These are phyloP conservation scores for Xerocomellus dryophilus DNA, from an alignment of 768 basidiomycete genomes.

Conservation along the genomic window DNA sequence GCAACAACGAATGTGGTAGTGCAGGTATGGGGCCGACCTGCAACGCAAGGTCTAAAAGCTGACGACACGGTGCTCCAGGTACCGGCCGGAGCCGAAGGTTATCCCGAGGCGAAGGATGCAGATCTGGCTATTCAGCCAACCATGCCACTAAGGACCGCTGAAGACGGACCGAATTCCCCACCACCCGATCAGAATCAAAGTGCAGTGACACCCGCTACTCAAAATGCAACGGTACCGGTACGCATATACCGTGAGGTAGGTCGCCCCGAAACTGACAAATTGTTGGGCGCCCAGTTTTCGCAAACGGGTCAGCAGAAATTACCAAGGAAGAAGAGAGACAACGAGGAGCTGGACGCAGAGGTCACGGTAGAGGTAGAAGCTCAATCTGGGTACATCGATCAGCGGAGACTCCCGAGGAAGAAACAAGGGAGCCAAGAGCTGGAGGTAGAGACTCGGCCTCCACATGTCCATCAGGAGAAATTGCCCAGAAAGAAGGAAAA, in stretches of 20 bases:
- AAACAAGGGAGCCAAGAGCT: background rate
- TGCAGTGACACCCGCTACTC: background rate
- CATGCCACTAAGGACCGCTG: background rate
- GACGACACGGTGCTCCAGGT: no score
- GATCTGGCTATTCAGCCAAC: background rate
- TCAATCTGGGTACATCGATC: background rate
- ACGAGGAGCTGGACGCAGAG: background rate
- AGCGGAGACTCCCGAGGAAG: background rate
- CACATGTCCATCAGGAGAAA: background rate
- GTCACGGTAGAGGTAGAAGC: background rate
- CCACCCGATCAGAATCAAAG: background rate
- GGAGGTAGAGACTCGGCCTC: background rate
- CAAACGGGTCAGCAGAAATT: background rate
- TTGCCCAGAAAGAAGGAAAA: conserved; percentile 2
- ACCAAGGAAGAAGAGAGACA: background rate
- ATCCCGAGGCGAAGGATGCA: background rate
- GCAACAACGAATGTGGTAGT: background rate
- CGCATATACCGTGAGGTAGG: background rate
- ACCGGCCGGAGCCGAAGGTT: background rate
- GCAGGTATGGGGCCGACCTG: background rate
- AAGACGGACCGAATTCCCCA: background rate
- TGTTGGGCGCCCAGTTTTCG: background rate
- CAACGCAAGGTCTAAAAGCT: background rate
- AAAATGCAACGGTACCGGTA: background rate
- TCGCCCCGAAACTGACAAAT: no score